These are phyloP conservation scores for Teunomyces tritomae DNA, from an alignment of 805 yeast genomes.

Conservation along the genomic window DNA sequence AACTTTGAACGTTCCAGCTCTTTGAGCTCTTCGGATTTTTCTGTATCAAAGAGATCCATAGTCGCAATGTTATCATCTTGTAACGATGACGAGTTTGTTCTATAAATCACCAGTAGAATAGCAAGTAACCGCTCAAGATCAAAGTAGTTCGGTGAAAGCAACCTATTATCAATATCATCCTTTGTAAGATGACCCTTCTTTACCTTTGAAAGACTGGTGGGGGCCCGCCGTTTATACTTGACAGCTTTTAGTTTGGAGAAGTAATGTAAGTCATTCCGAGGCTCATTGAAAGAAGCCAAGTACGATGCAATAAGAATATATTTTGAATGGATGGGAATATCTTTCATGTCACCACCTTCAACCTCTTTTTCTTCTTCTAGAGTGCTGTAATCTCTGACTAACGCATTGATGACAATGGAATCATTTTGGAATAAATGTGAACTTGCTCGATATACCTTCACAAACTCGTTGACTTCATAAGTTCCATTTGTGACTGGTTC, in stretches of 20 bases:
- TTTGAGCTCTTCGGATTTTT: constrained; percentile 33
- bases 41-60: constrained; percentile 24
- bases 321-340: constrained; percentile 60
- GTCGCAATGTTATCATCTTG: constrained; percentile 19
- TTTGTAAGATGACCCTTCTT: constrained; percentile 26
- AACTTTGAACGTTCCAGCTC: constrained; percentile 35
- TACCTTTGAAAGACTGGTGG: constrained; percentile 10
- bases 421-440: constrained; percentile 27
- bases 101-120: constrained; percentile 68
- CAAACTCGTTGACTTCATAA: constrained; percentile 25
- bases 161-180: constrained; percentile 53
- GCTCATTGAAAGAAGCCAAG: constrained; percentile 74
- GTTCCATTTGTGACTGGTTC: constrained; percentile 23
- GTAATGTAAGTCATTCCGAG: constrained; percentile 62
- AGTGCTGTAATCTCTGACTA: constrained; percentile 25
- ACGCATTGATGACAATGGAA: constrained; percentile 28
- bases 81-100: constrained; percentile 32
- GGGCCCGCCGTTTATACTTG: constrained; percentile 38
- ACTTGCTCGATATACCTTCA: constrained; percentile 33
- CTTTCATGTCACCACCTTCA: constrained; percentile 28
- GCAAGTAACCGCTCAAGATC: constrained; percentile 79
- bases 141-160: constrained; percentile 70
- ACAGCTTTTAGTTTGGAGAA: constrained; percentile 58
- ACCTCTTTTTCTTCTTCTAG: constrained; percentile 19
- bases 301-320: constrained; percentile 79